Conservation (phyloP, 441 rosid genomes). For the Brassica hybrid region DNA sequence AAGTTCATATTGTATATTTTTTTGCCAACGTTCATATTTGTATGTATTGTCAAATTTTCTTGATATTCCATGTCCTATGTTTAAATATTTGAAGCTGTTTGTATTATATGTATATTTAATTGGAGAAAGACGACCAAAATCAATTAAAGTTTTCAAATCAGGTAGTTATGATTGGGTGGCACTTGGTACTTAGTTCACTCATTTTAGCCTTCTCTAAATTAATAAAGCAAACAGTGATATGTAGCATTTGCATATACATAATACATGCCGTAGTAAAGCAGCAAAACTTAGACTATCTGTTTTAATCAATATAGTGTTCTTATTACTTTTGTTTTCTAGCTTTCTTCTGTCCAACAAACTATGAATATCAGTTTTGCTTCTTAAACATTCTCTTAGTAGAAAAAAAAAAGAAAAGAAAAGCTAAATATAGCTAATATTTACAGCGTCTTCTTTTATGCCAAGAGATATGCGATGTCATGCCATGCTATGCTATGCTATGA, state of each 20-base stretch:
- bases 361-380: background rate
- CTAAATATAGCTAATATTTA: background rate
- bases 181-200: constrained; percentile 13
- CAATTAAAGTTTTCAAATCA: constrained; percentile 10
- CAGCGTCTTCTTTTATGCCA: background rate
- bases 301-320: background rate
- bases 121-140: background rate
- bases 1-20: background rate
- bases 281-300: background rate
- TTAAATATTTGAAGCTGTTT: constrained; percentile 10
- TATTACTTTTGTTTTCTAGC: constrained; percentile 12
- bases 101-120: background rate
- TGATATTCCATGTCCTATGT: constrained; percentile 1
- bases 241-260: background rate
- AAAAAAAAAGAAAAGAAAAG: background rate
- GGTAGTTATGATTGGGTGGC: constrained; percentile 3
- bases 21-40: background rate
- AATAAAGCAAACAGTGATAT: background rate
- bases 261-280: constrained; percentile 21
- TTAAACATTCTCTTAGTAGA: background rate
- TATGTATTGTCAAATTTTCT: background rate
- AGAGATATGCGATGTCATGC: background rate
- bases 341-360: background rate
- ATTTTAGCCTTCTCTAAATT: background rate
- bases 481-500: background rate